Percentiles rank a stretch among this genome's conserved stretches.
Conservation (phyloP, 495 filamentous ascomycete genomes). For the Gamarada debralockiae region DNA sequence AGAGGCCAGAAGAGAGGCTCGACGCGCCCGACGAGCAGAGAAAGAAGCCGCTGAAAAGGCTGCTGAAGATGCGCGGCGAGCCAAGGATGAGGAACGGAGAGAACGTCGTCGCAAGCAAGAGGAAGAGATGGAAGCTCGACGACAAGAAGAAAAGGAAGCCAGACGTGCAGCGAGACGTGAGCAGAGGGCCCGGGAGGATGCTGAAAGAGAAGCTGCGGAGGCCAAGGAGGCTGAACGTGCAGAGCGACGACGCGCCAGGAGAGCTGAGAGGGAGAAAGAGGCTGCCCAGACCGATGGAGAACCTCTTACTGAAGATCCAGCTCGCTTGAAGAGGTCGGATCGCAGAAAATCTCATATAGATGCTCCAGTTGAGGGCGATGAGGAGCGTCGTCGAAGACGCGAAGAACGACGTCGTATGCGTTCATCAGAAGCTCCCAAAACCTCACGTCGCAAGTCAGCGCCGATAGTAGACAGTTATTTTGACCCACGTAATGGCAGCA, state of each 20-base stretch:
- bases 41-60: slow-evolving; percentile 28
- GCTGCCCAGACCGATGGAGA: slow-evolving; percentile 22
- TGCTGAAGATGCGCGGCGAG: slow-evolving; percentile 47
- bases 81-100: slow-evolving; percentile 37
- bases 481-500: slow-evolving; percentile 36
- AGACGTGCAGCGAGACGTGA: slow-evolving; percentile 40
- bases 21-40: slow-evolving; percentile 44
- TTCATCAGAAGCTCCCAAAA: slow-evolving; percentile 24
- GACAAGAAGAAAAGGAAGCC: slow-evolving; percentile 47
- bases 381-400: slow-evolving; percentile 44
- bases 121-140: slow-evolving; percentile 37
- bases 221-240: slow-evolving; percentile 25
- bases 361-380: slow-evolving; percentile 35
- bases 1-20: slow-evolving; percentile 49
- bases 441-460: slow-evolving; percentile 31
- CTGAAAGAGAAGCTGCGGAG: slow-evolving; percentile 25
- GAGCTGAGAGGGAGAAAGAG: slow-evolving; percentile 15
- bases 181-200: slow-evolving; percentile 31
- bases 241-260: slow-evolving; percentile 19
- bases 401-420: slow-evolving; percentile 39
- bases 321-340: slow-evolving; percentile 13
- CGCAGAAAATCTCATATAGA: slow-evolving; percentile 25
- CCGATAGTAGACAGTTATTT: slow-evolving; percentile 38
- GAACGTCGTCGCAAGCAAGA: slow-evolving; percentile 27
- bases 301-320: slow-evolving; percentile 12